A percentile compares a stretch with the other conserved stretches of the same genome.
Conservation (phyloP, 2,329 filamentous ascomycete genomes). For the Neoarthrinium moseri region DNA sequence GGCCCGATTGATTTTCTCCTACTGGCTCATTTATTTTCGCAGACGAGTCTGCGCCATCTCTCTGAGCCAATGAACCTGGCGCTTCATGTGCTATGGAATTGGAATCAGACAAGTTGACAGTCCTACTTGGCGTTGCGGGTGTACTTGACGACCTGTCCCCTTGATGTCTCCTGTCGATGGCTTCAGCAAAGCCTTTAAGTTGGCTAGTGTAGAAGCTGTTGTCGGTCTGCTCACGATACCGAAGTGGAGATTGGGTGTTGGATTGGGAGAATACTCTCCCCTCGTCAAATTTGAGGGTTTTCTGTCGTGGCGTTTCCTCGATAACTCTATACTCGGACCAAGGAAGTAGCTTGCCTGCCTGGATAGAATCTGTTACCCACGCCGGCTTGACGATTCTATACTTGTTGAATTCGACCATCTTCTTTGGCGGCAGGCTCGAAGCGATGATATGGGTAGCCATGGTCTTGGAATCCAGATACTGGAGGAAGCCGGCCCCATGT, state of each 20-base stretch:
- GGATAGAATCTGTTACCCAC: constrained; percentile 90
- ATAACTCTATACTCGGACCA: constrained; percentile 86
- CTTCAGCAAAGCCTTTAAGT: constrained; percentile 42
- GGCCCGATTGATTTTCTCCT: background rate
- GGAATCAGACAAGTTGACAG: background rate
- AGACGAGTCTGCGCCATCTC: too few relatives aligned
- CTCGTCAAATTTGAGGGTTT: constrained; percentile 62
- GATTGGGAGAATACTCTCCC: constrained; percentile 67
- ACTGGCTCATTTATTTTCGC: background rate
- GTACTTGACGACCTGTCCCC: constrained; percentile 2
- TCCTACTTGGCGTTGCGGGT: background rate
- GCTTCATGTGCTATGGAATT: background rate
- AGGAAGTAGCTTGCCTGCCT: constrained; percentile 75
- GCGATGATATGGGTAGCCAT: constrained; percentile 95
- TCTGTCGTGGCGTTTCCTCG: constrained; percentile 81
- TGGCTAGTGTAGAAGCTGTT: constrained; percentile 81
- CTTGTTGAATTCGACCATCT: constrained; percentile 79
- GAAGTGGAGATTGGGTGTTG: constrained; percentile 51
- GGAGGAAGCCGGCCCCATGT: constrained; percentile 91
- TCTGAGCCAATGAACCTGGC: too few relatives aligned
- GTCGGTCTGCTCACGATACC: constrained; percentile 80
- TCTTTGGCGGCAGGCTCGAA: constrained; percentile 86
- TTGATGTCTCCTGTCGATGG: constrained; percentile 16
- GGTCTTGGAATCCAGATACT: constrained; percentile 94
- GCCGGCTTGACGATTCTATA: constrained; percentile 93